Base-by-base conservation (phyloP, 2,329 filamentous ascomycete species). In the Acrodontium crateriforme region DNA sequence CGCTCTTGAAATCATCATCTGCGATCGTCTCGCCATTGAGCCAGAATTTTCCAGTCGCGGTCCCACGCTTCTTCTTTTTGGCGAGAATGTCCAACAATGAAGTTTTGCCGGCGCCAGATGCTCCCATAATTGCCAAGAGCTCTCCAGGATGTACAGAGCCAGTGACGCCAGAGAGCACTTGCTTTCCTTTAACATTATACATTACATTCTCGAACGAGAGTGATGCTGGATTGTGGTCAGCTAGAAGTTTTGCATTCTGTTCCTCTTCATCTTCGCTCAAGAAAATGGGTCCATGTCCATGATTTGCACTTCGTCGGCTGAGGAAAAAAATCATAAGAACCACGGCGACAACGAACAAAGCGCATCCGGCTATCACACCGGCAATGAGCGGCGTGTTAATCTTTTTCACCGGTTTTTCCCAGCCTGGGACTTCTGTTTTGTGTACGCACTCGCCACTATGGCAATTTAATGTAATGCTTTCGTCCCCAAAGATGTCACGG, bases 331-430 rank as follows among this genome's bases (percentile, higher is more conserved):
- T 73, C 1, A 73, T 48, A 10, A 95, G 58, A 25, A 94, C 81
- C 27, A 87, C 71, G 2, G 74, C 80, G n/a, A 92, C 83, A 9
- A 98, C 65, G 47, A 94, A 93, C 0, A 98, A 64, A 0, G 79
- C 78, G 46, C 74, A 80, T 5, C 72, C 78, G 14, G 84, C 85
- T 45, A 98, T 95, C 25, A 94, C 80, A 9, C 81, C 78, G 8
- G 91, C 87, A 42, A 98, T 98, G 26, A 98, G 66, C 3, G 87
- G 89, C 0, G 87, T 95, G 53, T 98, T 98, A 58, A 98, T 95
- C 50, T 78, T 77, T 60, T 94, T 93, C 35, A 94, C 69, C 1
- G 87, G 84, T 12, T 78, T 70, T 41, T 78, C 67, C 48, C 92
- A 98, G 11, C 91, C 89, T 10, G 89, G 89, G 5, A 95, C 76